Base-by-base conservation (phyloP, 805 yeast genomes). In the Kazachstania viticola region DNA sequence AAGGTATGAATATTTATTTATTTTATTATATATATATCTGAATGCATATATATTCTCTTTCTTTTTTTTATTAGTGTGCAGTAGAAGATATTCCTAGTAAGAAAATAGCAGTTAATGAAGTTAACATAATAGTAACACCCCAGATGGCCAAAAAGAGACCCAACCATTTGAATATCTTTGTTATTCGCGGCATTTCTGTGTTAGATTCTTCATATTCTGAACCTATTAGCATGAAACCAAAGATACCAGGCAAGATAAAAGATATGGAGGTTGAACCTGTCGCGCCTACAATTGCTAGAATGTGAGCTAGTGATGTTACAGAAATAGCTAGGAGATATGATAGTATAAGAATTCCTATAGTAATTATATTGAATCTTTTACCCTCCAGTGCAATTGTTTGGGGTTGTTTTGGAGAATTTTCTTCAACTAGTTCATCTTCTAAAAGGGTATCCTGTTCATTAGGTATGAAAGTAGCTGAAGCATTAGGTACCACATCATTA, bases 211-310 rank as follows among this genome's bases (percentile, higher is more conserved):
- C 31, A 12, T 30, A 35, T 25, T 51, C 53, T 3, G 51, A 44
- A 3, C 50, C 51, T 16, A 49, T 48, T 25, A 51, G 32, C 24
- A 38, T 40, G 35, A 59, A 79, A 0, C 88, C 88, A 52, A 79
- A 80, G 35, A 75, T 59, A 0, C 93, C 91, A 0, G 93, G 93
- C 27, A 80, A 61, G 8, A 79, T 78, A 52, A 79, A 80, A 16
- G 84, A 74, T 31, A 80, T 80, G 17, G 83, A 63, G 0, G 87
- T 81, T 4, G 87, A 80, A 0, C 93, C 93, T 0, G 91, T 80
- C 4, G 87, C 79, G 3, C 93, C 93, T 8, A 80, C 85, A 32
- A 80, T 58, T 1, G 88, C 73, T 29, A 80, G 55, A 4, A 80
- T 79, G 22, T 70, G 65, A 32, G 79, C 87, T 47, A 80, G 72